Evolutionary conservation across 306 rosid species (phyloP), one percentile per base, ranked within the genome.

Genomic region (Dicorynia guianensis): DNA sequence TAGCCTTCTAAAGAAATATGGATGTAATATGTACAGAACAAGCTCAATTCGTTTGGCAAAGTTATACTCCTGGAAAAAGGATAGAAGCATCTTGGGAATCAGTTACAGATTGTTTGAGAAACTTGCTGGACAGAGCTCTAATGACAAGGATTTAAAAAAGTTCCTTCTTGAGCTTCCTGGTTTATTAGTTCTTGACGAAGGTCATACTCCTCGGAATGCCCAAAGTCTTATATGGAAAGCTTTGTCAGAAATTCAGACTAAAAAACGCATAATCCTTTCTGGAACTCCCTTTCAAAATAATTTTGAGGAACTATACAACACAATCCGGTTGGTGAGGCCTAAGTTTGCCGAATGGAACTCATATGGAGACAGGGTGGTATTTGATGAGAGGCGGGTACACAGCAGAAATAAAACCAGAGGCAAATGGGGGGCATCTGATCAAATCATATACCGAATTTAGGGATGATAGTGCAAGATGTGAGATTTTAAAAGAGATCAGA

Each of bases 201-300:
- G 93, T 11, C 97, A 91, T 56, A 86, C 84, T n/a, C 84, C 97
- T 6, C 82, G 97, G 5, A 91, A 89, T 53, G 25, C 57, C 0
- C 52, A 59, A 4, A 86, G 82, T 47, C 62, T 5, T 9, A 60
- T 89, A 5, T 86, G 86, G 86, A 52, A 80, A 71, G 83, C 87
- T 9, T 59, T 91, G 67, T 76, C 89, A 3, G 49, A 75, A 35
- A 65, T 91, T 33, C 70, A 75, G 78, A 91, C 93, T 0, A 72
- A 55, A 42, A 84, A 57, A 79, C 91, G 97, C 34, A 83, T 91
- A 67, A 62, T 87, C 49, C 93, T 91, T 25, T 87, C 97, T 0
- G 97, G 97, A 61, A 91, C 97, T 44, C 93, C 93, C 2, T 91
- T 91, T 40, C 95, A 91, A 70, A 91, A 91, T 48, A 91, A 86